Percentiles rank a stretch among this genome's conserved stretches.
phyloP scores from a whole-genome alignment of 805 yeast species.

The Saccharomyces kudriavzevii region DNA sequence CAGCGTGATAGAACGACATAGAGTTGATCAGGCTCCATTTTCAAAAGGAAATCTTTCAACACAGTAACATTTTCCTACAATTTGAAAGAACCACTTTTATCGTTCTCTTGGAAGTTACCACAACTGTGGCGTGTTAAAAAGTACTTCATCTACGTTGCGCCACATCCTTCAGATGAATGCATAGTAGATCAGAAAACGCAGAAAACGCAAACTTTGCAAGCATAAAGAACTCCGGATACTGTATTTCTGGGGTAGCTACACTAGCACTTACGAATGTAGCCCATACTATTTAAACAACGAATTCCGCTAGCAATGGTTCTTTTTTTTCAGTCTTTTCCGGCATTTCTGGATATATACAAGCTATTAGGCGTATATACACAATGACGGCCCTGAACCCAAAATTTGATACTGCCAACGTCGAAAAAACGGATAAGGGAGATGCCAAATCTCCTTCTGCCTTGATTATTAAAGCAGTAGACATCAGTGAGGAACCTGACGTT shows the following conservation, averaged over 20 bases:
- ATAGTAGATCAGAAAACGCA: neutral
- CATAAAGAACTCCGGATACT: neutral
- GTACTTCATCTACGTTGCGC: neutral
- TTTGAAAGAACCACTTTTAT: no score
- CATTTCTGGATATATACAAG: neutral
- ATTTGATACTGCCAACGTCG: neutral
- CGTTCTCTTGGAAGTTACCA: no score
- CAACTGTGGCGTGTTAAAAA: neutral
- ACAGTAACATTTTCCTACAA: neutral
- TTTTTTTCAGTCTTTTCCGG: neutral
- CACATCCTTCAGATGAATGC: neutral
- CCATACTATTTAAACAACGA: neutral
- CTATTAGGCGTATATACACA: neutral
- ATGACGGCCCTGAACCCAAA: neutral
- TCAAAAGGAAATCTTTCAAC: neutral
- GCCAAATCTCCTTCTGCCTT: neutral
- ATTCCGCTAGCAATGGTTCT: neutral
- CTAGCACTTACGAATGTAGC: no score
- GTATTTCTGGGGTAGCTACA: neutral
- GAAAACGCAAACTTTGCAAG: no score
- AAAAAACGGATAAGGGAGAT: neutral
- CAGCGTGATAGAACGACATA: no score
- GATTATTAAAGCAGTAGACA: neutral
- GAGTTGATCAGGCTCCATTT: no score
- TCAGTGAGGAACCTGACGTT: neutral